phyloP scores from a whole-genome alignment of 768 basidiomycete genomes.

The Mycena rebaudengoi region DNA sequence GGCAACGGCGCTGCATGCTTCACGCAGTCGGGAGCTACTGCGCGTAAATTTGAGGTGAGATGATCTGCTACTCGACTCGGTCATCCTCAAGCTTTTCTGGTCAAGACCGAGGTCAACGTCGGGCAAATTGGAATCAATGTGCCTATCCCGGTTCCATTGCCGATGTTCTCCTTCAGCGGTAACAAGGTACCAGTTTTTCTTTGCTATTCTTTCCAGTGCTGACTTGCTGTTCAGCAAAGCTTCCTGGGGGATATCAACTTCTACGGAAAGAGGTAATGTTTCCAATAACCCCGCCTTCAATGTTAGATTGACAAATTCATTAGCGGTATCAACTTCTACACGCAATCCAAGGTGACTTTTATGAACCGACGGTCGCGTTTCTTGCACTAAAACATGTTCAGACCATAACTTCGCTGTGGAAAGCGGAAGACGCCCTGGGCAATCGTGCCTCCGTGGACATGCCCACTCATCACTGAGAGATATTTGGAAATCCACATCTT shows the following conservation, averaged over 20 bases:
- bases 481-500: neutral
- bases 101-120: slow-evolving; percentile 80
- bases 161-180: slow-evolving; percentile 97
- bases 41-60: slow-evolving; percentile 77
- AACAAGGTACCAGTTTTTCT: slow-evolving; percentile 71
- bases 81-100: neutral
- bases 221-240: slow-evolving; percentile 58
- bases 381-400: slow-evolving; percentile 33
- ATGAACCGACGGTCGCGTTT: neutral
- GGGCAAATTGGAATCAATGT: slow-evolving; percentile 96
- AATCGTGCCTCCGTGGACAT: slow-evolving; percentile 86
- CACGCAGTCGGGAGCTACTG: slow-evolving; percentile 95
- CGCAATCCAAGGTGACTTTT: slow-evolving; percentile 83
- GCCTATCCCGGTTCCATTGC: slow-evolving; percentile 89
- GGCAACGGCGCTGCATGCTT: slow-evolving; percentile 97
- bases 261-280: slow-evolving; percentile 82
- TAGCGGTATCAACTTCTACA: slow-evolving; percentile 95
- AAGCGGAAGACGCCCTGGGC: slow-evolving; percentile 82
- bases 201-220: neutral
- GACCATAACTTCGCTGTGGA: slow-evolving; percentile 96
- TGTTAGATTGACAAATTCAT: too few species aligned
- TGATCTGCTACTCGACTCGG: neutral
- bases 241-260: slow-evolving; percentile 89
- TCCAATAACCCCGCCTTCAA: too few species aligned
- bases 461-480: slow-evolving; percentile 76